Base-by-base conservation (phyloP, 257 asterid genomes). In the Solanum megistacrolobum region DNA sequence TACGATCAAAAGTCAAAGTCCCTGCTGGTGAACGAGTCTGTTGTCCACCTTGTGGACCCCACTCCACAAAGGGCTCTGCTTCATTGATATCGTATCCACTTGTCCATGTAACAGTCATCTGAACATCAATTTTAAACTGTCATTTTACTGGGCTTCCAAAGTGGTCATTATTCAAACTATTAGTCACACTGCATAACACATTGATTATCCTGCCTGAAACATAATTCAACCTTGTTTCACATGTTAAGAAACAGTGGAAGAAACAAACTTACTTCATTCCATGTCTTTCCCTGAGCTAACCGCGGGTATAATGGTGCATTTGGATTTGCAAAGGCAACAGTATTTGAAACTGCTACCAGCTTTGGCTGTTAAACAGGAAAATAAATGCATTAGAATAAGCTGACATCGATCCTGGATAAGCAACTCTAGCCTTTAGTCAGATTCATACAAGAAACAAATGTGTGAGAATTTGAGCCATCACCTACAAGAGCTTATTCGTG, bases 91-190 rank as follows among this genome's bases (percentile, higher is more conserved):
- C 93, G 62, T 94, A 95, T 58, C 99, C 99, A 86, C 99, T 97
- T 10, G 99, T 97, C 99, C 99, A 97, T 34, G 99, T 97, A 74
- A 97, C 95, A 31, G 99, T 94, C 98, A 96, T 97, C 99, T 97
- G 94, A 79, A 83, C 20, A 88, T 55, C 87, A 91, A 84, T 86
- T 83, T 21, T 27, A 73, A 89, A 89, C 65, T 31, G 20, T 68
- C 29, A 76, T 75, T 68, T 48, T 71, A 14, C 38, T 58, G 68
- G 20, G 20, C 39, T 82, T 46, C 69, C 69, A 9, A 18, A 48
- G 69, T 82, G 69, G 69, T 82, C 69, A 18, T 0, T 27, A 48
- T 29, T 82, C 85, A 82, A 82, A 82, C 41, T 27, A 82, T 46
- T 81, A 46, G 68, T 81, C 27, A 81, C 11, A 1, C 39, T 81